phyloP scores from a whole-genome alignment of 2,329 filamentous ascomycete species.

The Sporothrix variecibatus region DNA sequence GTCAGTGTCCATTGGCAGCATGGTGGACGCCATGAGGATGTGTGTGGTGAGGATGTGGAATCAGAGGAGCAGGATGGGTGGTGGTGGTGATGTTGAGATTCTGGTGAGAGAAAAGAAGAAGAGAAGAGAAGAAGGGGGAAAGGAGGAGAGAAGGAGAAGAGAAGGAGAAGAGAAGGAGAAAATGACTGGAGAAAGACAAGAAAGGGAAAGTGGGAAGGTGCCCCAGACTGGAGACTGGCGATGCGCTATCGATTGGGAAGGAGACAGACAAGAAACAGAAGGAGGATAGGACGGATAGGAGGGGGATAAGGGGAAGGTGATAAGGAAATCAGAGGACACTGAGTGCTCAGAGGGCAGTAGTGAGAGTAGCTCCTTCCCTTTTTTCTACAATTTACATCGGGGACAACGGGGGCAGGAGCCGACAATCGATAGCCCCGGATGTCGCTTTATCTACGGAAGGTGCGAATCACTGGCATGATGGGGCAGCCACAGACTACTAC shows the following conservation, averaged over 20 bases:
- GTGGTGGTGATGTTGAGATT: background rate
- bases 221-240: constrained; percentile 10
- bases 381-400: background rate
- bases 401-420: background rate
- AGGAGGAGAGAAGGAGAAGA: background rate
- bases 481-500: too few species aligned
- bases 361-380: background rate
- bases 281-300: background rate
- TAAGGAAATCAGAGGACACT: constrained; percentile 5
- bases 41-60: background rate
- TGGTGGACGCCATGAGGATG: background rate
- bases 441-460: constrained; percentile 5
- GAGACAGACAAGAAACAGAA: background rate
- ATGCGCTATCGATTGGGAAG: constrained; percentile 18
- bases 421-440: constrained; percentile 2
- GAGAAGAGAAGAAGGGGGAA: background rate
- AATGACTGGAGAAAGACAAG: background rate
- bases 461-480: too few species aligned
- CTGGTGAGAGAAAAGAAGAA: background rate
- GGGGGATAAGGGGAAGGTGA: constrained; percentile 14
- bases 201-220: background rate
- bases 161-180: background rate
- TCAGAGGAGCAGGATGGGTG: background rate
- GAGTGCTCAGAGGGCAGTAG: background rate
- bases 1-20: constrained; percentile 59